phyloP scores from a whole-genome alignment of 805 yeast species.

The Zygoascus biomembranicola region DNA sequence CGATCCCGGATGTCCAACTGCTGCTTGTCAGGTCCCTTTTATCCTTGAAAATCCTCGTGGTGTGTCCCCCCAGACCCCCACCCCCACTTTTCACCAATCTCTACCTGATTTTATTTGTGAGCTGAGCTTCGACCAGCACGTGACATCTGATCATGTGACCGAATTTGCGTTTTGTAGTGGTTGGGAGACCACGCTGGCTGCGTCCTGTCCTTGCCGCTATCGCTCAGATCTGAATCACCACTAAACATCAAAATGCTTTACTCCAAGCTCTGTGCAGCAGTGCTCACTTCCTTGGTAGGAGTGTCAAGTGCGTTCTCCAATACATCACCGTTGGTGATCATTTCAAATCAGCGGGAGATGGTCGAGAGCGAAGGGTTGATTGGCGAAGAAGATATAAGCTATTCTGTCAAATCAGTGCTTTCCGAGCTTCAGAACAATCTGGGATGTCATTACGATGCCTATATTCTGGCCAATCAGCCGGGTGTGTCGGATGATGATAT shows the following conservation, averaged over 20 bases:
- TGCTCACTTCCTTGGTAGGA: background rate
- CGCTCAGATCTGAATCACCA: background rate
- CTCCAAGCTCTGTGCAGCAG: background rate
- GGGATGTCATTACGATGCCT: slow-evolving; percentile 47
- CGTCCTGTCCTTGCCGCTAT: background rate
- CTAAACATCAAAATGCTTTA: background rate
- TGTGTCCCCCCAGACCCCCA: too few species aligned
- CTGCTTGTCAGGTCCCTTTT: too few species aligned
- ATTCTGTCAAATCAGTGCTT: background rate
- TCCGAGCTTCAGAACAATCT: background rate
- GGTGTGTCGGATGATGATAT: slow-evolving; percentile 41
- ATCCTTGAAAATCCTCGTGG: too few species aligned
- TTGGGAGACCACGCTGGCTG: background rate
- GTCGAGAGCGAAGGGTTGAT: background rate
- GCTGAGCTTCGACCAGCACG: too few species aligned
- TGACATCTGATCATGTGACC: too few species aligned
- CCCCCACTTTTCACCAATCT: too few species aligned
- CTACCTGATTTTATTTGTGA: too few species aligned
- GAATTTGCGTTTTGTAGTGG: too few species aligned
- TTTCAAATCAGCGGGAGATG: background rate
- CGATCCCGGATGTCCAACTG: too few species aligned
- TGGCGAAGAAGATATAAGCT: background rate
- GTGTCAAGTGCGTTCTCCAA: background rate
- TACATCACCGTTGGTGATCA: slow-evolving; percentile 1
- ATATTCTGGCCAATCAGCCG: slow-evolving; percentile 47